These are phyloP conservation scores for Podospora australis DNA, from an alignment of 495 filamentous ascomycete species.

Conservation along the genomic window DNA sequence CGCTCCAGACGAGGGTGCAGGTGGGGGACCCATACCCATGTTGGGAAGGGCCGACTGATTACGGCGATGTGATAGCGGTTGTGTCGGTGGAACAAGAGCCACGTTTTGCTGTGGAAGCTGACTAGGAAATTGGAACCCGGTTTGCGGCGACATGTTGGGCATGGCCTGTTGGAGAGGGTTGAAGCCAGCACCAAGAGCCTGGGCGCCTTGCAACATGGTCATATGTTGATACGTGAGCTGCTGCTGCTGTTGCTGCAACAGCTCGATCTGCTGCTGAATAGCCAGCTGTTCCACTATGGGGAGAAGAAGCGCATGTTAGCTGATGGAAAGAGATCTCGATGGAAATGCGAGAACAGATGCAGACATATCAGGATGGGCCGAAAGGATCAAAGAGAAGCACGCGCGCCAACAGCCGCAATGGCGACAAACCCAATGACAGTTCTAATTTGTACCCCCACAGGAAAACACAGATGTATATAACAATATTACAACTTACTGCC, in stretches of 20 bases:
- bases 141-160: conserved; percentile 74
- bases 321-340: background rate
- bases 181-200: conserved; percentile 65
- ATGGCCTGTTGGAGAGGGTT: conserved; percentile 59
- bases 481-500: conserved; percentile 45
- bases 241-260: conserved; percentile 96
- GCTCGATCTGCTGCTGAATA: conserved; percentile 96
- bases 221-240: conserved; percentile 97
- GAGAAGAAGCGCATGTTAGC: conserved; percentile 25
- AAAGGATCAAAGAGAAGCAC: too few relatives aligned
- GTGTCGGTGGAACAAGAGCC: conserved; percentile 68
- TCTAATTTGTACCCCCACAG: too few relatives aligned
- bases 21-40: conserved; percentile 83
- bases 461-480: too few relatives aligned
- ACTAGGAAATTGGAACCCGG: conserved; percentile 86
- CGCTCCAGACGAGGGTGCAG: conserved; percentile 91
- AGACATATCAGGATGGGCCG: too few relatives aligned
- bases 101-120: conserved; percentile 66
- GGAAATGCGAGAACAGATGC: background rate
- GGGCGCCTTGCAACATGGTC: conserved; percentile 81
- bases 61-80: conserved; percentile 83
- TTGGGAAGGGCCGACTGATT: conserved; percentile 96
- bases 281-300: conserved; percentile 90
- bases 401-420: too few relatives aligned
- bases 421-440: too few relatives aligned